phyloP scores from a whole-genome alignment of 2,329 filamentous ascomycete species.

The Mycosphaerella sp. region DNA sequence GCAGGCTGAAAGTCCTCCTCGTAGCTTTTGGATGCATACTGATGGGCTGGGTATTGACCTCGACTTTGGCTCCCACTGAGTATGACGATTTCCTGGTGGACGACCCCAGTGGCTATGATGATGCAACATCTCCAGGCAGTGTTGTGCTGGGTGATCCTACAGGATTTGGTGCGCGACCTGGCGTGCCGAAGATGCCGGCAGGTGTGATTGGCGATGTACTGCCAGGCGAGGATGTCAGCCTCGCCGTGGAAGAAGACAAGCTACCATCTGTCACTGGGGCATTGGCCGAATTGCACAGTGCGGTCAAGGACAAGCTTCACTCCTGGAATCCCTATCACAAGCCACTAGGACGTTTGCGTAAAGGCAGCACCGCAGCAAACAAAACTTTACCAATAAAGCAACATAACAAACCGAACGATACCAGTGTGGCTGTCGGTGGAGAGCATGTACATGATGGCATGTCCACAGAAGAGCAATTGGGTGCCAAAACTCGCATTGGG shows the following conservation, averaged over 20 bases:
- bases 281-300: slow-evolving; percentile 30
- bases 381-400: not conserved
- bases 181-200: slow-evolving; percentile 4
- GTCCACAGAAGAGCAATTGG: slow-evolving; percentile 26
- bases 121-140: slow-evolving; percentile 15
- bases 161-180: slow-evolving; percentile 16
- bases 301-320: slow-evolving; percentile 30
- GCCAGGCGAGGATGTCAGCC: slow-evolving; percentile 13
- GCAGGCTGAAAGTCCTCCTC: slow-evolving; percentile 23
- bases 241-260: slow-evolving; percentile 6
- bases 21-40: slow-evolving; percentile 26
- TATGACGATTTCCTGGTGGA: slow-evolving; percentile 4
- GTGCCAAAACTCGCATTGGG: slow-evolving; percentile 32
- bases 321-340: slow-evolving; percentile 27
- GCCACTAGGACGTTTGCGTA: not conserved
- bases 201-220: slow-evolving; percentile 18
- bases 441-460: slow-evolving; percentile 26
- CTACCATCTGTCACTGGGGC: slow-evolving; percentile 31
- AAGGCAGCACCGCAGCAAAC: not conserved
- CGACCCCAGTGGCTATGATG: slow-evolving; percentile 1
- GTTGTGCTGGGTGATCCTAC: slow-evolving; percentile 24
- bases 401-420: not conserved
- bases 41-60: slow-evolving; percentile 30
- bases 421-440: slow-evolving; percentile 7
- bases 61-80: slow-evolving; percentile 20